Evolutionary conservation across 2,329 filamentous ascomycete species (phyloP), one percentile per base, ranked within the genome.

Genomic region (Daldinia sp.): DNA sequence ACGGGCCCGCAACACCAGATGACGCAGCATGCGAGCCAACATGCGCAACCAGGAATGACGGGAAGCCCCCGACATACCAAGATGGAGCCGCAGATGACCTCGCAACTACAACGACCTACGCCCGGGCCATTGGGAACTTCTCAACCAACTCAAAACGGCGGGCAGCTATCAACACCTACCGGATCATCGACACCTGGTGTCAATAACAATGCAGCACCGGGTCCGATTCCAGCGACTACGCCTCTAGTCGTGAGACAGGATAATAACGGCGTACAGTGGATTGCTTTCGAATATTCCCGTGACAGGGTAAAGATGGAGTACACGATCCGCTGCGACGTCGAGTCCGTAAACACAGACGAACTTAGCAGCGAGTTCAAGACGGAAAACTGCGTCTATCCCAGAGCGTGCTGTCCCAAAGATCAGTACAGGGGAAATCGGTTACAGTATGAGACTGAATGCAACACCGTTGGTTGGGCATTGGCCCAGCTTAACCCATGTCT

Each of bases 261-360:
- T 76, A 92, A 93, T 77, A 98, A 97, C 73, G 96, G 96, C 7
- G 95, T 98, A 6, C 96, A 98, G 80, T 98, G 96, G 96, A 98
- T 98, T 76, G 94, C 94, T 0, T 99, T 98, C 70, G 96, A 99
- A 80, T 99, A 99, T 79, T 98, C 95, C 10, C 90, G 95, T 68
- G 95, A 99, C 78, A 88, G 95, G 51, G 94, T 98, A 73, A 99
- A 99, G 88, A 97, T 98, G 94, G 94, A 98, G 81, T 99, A 99
- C 82, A 98, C 94, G 0, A 99, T 99, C 76, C 91, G 96, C 59
- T 98, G 96, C 79, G 96, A 98, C 75, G 96, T 98, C 20, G 96
- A 98, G 82, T 98, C 94, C 0, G 94, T 99, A 69, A 94, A 94
- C 77, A 94, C 95, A 50, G 94, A 98, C 63, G 90, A 90, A 69